A percentile compares a stretch with the other conserved stretches of the same genome.
These are phyloP conservation scores for Yarrowia deformans DNA, from an alignment of 805 yeast species.

Conservation along the genomic window DNA sequence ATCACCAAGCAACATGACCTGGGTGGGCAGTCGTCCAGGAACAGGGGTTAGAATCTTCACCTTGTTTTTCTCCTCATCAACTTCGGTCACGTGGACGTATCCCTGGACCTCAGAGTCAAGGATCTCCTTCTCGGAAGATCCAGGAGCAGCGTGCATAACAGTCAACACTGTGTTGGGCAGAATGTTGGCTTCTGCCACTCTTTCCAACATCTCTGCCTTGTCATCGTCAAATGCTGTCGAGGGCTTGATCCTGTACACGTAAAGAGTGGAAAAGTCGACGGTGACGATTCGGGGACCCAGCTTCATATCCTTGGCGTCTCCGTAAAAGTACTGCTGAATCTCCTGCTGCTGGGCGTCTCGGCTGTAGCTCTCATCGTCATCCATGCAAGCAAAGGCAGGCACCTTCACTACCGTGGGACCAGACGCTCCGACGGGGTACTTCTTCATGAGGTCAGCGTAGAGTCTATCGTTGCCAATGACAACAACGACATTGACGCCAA, in stretches of 20 bases:
- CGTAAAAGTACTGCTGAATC: conserved; percentile 90
- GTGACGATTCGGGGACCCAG: conserved; percentile 88
- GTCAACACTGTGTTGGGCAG: conserved; percentile 83
- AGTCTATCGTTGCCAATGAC: conserved; percentile 81
- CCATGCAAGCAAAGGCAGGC: conserved; percentile 79
- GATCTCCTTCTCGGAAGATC: conserved; percentile 56
- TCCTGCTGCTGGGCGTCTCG: conserved; percentile 77
- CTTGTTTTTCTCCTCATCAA: conserved; percentile 75
- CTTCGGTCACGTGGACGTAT: conserved; percentile 71
- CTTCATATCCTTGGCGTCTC: conserved; percentile 59
- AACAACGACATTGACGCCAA: conserved; percentile 65
- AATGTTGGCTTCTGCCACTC: conserved; percentile 51
- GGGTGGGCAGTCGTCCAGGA: conserved; percentile 83
- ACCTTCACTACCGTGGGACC: conserved; percentile 62
- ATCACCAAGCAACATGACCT: conserved; percentile 75
- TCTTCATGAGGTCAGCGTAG: conserved; percentile 66
- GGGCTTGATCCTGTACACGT: conserved; percentile 57
- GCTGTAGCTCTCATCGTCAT: conserved; percentile 69
- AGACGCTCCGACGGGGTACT: conserved; percentile 42
- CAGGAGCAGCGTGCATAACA: conserved; percentile 56
- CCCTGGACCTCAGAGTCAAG: conserved; percentile 75
- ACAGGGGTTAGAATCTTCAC: conserved; percentile 81
- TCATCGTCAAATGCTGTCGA: conserved; percentile 43
- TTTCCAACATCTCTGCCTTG: conserved; percentile 51
- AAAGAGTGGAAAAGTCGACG: conserved; percentile 65